Evolutionary conservation across 257 asterid species (phyloP), one percentile per base, ranked within the genome.

Genomic region (Asclepias syriaca): DNA sequence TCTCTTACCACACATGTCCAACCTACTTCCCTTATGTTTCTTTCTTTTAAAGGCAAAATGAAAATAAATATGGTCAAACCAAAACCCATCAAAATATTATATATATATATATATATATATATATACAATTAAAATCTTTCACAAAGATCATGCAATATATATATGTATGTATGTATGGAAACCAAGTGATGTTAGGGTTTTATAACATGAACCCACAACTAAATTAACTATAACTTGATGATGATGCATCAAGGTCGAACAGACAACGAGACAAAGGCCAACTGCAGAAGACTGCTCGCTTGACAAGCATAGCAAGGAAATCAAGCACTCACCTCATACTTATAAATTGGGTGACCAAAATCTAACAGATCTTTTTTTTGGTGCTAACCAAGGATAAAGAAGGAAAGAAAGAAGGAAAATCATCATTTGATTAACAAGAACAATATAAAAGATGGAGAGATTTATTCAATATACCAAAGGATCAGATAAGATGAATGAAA

Each of bases 191-290:
- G 12, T 49, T 76, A 82, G 87, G 85, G 89, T 84, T 86, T 80
- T 40, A 21, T 29, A 18, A 40, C 22, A 49, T 58, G 9, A 53
- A 51, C 37, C 46, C 46, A 7, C 48, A 43, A 43, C 48, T 7
- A 1, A 21, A 7, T 34, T 34, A 34, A 34, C 39, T 34, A 34
- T 4, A 19, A 77, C 24, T 72, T 83, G 48, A 43, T 43, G 48
- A 43, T 43, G 48, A 43, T 29, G 34, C 34, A 29, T 43, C 75
- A 81, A 87, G 96, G 94, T 87, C 92, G 92, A 87, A 86, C 92
- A 87, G 96, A 87, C 91, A 89, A 89, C 82, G 96, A 87, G 80
- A 71, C 85, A 80, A 77, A 86, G 88, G 85, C 54, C 55, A 81
- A 80, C 76, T 51, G 74, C 71, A 74, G 57, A 65, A 65, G 89